A percentile compares a stretch with the other conserved stretches of the same genome.
These are phyloP conservation scores for Candida sphagnicola DNA, from an alignment of 805 yeast species.

Conservation along the genomic window DNA sequence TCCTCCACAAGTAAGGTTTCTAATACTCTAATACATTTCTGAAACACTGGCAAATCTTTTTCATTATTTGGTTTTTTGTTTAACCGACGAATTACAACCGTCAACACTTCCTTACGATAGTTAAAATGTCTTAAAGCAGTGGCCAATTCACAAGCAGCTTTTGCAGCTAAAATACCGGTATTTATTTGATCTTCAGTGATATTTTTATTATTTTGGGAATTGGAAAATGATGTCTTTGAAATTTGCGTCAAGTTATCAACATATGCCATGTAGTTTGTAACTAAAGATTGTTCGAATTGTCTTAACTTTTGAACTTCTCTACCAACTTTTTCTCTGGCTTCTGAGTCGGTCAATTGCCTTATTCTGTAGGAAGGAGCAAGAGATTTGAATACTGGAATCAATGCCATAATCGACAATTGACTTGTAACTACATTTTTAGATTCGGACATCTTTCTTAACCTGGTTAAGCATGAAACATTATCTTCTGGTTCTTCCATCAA, in stretches of 20 bases:
- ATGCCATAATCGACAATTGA: constrained; percentile 70
- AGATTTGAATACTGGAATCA: constrained; percentile 79
- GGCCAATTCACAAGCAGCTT: constrained; percentile 73
- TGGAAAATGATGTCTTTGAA: constrained; percentile 34
- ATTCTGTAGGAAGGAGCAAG: constrained; percentile 87
- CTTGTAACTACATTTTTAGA: constrained; percentile 63
- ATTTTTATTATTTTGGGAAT: constrained; percentile 31
- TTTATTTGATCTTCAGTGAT: constrained; percentile 31
- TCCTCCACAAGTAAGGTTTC: constrained; percentile 76
- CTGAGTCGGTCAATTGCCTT: constrained; percentile 76
- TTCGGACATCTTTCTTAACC: constrained; percentile 65
- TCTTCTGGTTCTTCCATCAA: constrained; percentile 90
- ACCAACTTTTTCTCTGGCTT: constrained; percentile 75
- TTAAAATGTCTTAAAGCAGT: constrained; percentile 74
- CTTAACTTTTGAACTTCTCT: constrained; percentile 78
- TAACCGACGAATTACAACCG: constrained; percentile 62
- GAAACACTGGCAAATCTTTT: constrained; percentile 46
- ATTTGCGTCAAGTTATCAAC: constrained; percentile 51
- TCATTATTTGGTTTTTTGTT: constrained; percentile 54
- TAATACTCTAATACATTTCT: constrained; percentile 57
- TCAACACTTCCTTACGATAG: constrained; percentile 69
- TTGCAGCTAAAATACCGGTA: constrained; percentile 58
- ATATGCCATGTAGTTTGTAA: constrained; percentile 64
- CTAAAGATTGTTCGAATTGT: constrained; percentile 74
- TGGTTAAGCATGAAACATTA: constrained; percentile 57